phyloP scores from a whole-genome alignment of 2,329 filamentous ascomycete species.

The Phoma sp. region DNA sequence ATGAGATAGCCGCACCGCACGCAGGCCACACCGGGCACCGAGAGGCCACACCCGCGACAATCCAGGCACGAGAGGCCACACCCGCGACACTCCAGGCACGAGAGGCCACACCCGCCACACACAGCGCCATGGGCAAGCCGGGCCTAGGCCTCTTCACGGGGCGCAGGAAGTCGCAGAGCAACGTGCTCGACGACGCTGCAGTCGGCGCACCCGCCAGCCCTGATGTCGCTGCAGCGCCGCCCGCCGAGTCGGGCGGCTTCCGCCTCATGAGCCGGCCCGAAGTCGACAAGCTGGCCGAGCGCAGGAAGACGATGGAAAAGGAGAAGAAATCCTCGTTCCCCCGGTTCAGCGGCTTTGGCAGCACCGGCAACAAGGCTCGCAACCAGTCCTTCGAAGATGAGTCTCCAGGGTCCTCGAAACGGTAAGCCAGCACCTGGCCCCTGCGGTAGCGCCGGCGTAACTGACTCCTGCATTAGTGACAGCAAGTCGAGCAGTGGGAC shows the following conservation, averaged over 20 bases:
- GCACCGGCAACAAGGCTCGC: constrained; percentile 39
- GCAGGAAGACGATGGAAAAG: constrained; percentile 39
- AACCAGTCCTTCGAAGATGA: constrained; percentile 48
- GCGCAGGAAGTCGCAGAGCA: constrained; percentile 49
- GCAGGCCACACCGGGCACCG: constrained; percentile 30
- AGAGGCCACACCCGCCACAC: constrained; percentile 16
- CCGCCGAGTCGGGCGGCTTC: constrained; percentile 40
- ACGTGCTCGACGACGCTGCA: constrained; percentile 41
- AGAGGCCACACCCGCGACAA: constrained; percentile 16
- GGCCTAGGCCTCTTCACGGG: constrained; percentile 42
- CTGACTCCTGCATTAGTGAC: constrained; percentile 44
- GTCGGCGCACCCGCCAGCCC: constrained; percentile 25
- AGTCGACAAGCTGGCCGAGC: constrained; percentile 36
- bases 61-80: constrained; percentile 16
- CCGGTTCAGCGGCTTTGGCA: constrained; percentile 44
- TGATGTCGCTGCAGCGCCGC: constrained; percentile 28
- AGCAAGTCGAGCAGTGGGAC: constrained; percentile 52
- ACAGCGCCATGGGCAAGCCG: constrained; percentile 39
- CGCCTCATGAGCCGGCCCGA: constrained; percentile 46
- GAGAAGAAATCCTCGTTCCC: constrained; percentile 45
- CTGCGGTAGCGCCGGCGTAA: constrained; percentile 33
- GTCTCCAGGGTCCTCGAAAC: constrained; percentile 46
- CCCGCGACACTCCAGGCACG: constrained; percentile 1
- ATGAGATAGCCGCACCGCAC: constrained; percentile 26
- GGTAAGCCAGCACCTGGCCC: constrained; percentile 39